Conservation (phyloP, 306 rosid species). For the Citrullus amarus region DNA sequence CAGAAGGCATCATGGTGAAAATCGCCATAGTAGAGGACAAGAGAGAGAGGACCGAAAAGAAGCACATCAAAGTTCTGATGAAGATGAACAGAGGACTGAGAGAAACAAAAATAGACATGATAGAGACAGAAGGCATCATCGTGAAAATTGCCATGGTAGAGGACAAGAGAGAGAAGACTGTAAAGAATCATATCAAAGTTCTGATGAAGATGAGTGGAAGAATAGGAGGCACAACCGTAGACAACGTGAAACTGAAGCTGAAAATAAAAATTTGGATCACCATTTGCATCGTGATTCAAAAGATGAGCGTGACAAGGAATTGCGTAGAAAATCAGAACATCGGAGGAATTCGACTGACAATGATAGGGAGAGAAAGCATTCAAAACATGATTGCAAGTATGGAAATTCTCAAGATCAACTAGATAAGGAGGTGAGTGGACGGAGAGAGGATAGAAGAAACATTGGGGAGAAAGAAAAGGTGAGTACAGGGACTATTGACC, state of each 20-base stretch:
- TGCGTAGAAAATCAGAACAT: constrained; percentile 13
- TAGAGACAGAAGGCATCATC: constrained; percentile 7
- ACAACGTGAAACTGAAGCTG: constrained; percentile 17
- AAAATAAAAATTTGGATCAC: constrained; percentile 16
- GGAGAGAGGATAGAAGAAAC: constrained; percentile 13
- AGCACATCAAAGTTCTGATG: constrained; percentile 11
- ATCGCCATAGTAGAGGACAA: constrained; percentile 5
- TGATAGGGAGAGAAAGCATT: constrained; percentile 9
- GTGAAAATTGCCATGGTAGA: constrained; percentile 8
- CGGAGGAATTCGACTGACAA: constrained; percentile 16
- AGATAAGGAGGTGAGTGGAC: constrained; percentile 21
- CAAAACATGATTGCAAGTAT: not conserved
- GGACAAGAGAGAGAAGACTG: constrained; percentile 11
- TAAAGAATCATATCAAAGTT: constrained; percentile 14
- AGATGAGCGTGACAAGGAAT: constrained; percentile 26
- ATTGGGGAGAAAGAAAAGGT: constrained; percentile 27
- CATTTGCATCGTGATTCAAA: constrained; percentile 18
- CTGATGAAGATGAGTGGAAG: constrained; percentile 21
- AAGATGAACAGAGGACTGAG: constrained; percentile 26
- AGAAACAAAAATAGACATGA: constrained; percentile 15
- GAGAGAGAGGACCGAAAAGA: constrained; percentile 20
- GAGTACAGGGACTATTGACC: constrained; percentile 19
- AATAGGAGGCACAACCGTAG: constrained; percentile 19
- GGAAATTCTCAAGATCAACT: constrained; percentile 12
- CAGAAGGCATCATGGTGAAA: constrained; percentile 3